Conservation (phyloP, 768 basidiomycete species). For the Mycena amicta region DNA sequence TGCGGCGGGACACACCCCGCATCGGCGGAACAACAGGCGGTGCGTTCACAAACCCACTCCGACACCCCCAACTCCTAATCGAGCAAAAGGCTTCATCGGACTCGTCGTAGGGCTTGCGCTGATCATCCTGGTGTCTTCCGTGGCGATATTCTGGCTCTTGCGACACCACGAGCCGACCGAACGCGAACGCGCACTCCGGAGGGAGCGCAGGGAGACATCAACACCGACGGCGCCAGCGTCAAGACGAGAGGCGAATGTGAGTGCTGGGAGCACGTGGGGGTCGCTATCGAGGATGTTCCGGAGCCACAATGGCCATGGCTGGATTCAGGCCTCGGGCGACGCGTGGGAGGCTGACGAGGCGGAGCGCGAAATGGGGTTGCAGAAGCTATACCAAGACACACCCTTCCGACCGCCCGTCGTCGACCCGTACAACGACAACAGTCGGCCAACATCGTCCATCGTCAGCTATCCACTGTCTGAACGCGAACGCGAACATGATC, state of each 20-base stretch:
- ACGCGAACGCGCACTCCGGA: slow-evolving; percentile 38
- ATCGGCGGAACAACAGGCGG: slow-evolving; percentile 17
- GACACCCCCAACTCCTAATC: background rate
- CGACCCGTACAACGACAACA: slow-evolving; percentile 3
- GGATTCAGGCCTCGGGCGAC: slow-evolving; percentile 29
- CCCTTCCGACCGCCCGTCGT: slow-evolving; percentile 15
- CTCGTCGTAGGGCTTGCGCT: slow-evolving; percentile 57
- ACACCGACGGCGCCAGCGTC: background rate
- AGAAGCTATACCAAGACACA: slow-evolving; percentile 9
- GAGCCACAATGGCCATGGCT: slow-evolving; percentile 13
- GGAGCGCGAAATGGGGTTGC: slow-evolving; percentile 12
- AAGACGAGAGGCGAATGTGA: slow-evolving; percentile 5
- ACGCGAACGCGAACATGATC: background rate
- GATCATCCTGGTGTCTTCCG: slow-evolving; percentile 55
- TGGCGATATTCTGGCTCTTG: slow-evolving; percentile 59
- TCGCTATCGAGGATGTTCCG: slow-evolving; percentile 2
- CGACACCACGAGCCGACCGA: slow-evolving; percentile 49
- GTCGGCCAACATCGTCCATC: background rate
- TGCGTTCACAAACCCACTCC: background rate
- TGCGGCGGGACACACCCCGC: slow-evolving; percentile 8
- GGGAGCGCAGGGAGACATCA: slow-evolving; percentile 26
- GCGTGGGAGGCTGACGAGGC: slow-evolving; percentile 20
- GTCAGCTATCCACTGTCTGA: background rate
- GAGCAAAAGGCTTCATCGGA: slow-evolving; percentile 56
- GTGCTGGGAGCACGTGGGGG: background rate